Evolutionary conservation across 176 grass and related monocot species (phyloP), one percentile per base, ranked within the genome.

Genomic region (Triticum turgidum): DNA sequence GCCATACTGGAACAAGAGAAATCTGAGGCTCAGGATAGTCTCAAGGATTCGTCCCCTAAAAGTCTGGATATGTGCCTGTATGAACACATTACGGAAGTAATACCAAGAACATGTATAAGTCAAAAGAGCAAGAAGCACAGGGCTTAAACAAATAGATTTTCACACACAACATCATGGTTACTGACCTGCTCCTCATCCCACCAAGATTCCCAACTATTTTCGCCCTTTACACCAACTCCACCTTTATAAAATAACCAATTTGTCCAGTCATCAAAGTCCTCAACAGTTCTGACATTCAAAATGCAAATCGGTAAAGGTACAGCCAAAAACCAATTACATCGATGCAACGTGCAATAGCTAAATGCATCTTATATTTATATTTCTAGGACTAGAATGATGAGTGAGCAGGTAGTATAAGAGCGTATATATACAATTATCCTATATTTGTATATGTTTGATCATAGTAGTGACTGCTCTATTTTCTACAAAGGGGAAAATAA

Each of bases 231-330:
- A 66, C 96, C 93, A 84, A 94, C 93, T 82, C 96, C 96, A 34
- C 96, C 96, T 92, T 98, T 96, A 89, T 98, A 98, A 51, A 98
- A 89, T 63, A 98, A 88, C 96, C 96, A 98, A 51, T 83, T 88
- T 71, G 92, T 98, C 96, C 96, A 98, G 82, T 98, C 90, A 83
- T 98, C 92, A 6, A 96, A 98, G 88, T 98, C 96, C 87, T 96
- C 96, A 73, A 98, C 96, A 37, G 92, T 92, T 85, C 96, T 98
- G 47, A 47, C 34, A 22, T 89, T 75, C 15, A 30, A 52, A 63
- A 77, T 30, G 51, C 3, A 32, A 86, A 67, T 30, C 44, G 11
- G 64, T 59, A 49, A 68, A 75, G 7, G n/a, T 2, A 63, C 12
- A 81, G 51, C 47, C 35, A 12, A 70, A 42, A 56, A 58, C 35